Evolutionary conservation across 2,329 filamentous ascomycete genomes (phyloP).

Genomic region (Colletotrichum spinosum): DNA sequence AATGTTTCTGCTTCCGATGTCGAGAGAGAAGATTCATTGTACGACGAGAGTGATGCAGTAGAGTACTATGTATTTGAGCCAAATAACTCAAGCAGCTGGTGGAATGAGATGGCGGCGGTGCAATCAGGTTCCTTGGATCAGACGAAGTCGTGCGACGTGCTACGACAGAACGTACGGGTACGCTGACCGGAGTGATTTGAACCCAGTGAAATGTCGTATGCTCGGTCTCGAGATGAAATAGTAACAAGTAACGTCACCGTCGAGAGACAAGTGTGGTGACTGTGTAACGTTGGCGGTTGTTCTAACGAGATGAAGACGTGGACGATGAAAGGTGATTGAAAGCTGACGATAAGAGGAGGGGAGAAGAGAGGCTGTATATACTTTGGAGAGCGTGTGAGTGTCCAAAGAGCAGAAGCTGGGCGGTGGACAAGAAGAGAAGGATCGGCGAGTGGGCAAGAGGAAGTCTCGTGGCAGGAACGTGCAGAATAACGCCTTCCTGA

Average conservation of each 20-base stretch:
- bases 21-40: constrained; percentile 29
- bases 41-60: not conserved
- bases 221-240: not conserved
- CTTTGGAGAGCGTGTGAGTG: not conserved
- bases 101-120: not conserved
- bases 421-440: constrained; percentile 2
- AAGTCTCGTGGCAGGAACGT: constrained; percentile 34
- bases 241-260: not conserved
- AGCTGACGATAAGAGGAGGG: not conserved
- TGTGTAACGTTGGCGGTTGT: too few species aligned
- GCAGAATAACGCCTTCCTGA: constrained; percentile 6
- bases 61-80: constrained; percentile 4
- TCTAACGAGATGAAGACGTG: not conserved
- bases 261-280: not conserved
- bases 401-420: not conserved
- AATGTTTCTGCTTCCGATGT: constrained; percentile 22
- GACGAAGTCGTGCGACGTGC: not conserved
- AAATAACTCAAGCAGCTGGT: too few species aligned
- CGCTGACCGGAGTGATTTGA: not conserved
- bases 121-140: not conserved
- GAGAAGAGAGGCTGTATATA: constrained; percentile 13
- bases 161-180: not conserved
- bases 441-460: constrained; percentile 9
- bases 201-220: not conserved
- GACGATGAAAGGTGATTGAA: not conserved